Conservation (phyloP, 106 monocot species). For the Agapanthus africanus region DNA sequence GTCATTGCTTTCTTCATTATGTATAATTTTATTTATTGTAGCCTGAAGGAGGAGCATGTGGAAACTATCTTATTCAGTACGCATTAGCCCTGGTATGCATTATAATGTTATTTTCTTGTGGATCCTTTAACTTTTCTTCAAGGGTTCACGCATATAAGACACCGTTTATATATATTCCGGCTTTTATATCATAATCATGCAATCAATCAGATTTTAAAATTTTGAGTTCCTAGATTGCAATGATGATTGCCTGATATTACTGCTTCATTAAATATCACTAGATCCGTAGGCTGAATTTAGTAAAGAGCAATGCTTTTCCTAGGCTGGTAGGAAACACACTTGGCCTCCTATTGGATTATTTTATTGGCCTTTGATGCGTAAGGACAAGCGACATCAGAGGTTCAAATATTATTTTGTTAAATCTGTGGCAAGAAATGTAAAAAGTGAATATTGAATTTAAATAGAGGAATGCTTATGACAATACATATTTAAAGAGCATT, state of each 20-base stretch:
- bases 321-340: no score
- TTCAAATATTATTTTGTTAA: neutral
- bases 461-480: neutral
- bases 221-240: neutral
- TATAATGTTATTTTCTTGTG: neutral
- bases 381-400: neutral
- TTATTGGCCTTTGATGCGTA: neutral
- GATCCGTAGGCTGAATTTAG: neutral
- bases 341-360: neutral
- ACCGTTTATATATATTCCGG: neutral
- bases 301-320: no score
- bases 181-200: neutral
- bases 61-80: constrained; percentile 88
- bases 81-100: constrained; percentile 81
- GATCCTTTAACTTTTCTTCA: neutral
- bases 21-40: constrained; percentile 12
- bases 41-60: constrained; percentile 89
- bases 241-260: neutral
- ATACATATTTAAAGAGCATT: neutral
- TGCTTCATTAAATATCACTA: neutral
- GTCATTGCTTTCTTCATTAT: neutral
- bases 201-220: no score
- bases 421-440: neutral
- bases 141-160: neutral
- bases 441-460: neutral